These are phyloP conservation scores for Oidiodendron maius DNA, from an alignment of 495 filamentous ascomycete genomes.

Conservation along the genomic window DNA sequence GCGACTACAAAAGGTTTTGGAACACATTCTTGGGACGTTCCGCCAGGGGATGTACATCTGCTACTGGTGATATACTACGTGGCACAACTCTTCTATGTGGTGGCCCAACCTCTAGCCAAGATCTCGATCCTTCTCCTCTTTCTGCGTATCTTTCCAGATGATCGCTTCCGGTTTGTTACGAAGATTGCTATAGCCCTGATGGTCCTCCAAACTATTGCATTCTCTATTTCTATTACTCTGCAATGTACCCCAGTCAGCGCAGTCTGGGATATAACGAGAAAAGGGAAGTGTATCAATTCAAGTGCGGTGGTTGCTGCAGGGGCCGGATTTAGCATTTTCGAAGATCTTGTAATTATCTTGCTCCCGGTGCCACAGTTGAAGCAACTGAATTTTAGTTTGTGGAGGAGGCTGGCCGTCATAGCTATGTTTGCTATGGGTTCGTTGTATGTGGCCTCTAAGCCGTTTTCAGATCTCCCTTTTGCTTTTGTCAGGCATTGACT, in stretches of 20 bases:
- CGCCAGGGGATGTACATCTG: neutral
- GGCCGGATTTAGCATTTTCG: slow-evolving; percentile 27
- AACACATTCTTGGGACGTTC: slow-evolving; percentile 6
- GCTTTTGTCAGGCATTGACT: slow-evolving; percentile 17
- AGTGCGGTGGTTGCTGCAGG: slow-evolving; percentile 25
- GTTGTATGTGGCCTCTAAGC: slow-evolving; percentile 19
- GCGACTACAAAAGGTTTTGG: too few species aligned
- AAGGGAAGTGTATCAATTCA: slow-evolving; percentile 26
- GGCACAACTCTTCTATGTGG: slow-evolving; percentile 31
- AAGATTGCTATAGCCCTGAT: slow-evolving; percentile 26
- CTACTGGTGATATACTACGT: neutral
- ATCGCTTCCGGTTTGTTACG: slow-evolving; percentile 23
- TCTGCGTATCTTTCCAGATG: slow-evolving; percentile 40
- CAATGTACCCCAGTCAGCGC: slow-evolving; percentile 36
- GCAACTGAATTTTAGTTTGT: slow-evolving; percentile 27
- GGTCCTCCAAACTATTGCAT: slow-evolving; percentile 30
- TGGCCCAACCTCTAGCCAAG: slow-evolving; percentile 32
- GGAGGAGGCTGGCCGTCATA: slow-evolving; percentile 28
- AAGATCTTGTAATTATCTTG: slow-evolving; percentile 31
- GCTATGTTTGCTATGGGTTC: slow-evolving; percentile 32
- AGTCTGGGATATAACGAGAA: slow-evolving; percentile 22
- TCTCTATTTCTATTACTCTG: slow-evolving; percentile 30
- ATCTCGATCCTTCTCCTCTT: slow-evolving; percentile 45
- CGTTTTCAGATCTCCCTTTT: slow-evolving; percentile 1
- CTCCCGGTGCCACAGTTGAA: slow-evolving; percentile 29